Conservation (phyloP, 1,139 yeast species). For the Taiozyma sp. region DNA sequence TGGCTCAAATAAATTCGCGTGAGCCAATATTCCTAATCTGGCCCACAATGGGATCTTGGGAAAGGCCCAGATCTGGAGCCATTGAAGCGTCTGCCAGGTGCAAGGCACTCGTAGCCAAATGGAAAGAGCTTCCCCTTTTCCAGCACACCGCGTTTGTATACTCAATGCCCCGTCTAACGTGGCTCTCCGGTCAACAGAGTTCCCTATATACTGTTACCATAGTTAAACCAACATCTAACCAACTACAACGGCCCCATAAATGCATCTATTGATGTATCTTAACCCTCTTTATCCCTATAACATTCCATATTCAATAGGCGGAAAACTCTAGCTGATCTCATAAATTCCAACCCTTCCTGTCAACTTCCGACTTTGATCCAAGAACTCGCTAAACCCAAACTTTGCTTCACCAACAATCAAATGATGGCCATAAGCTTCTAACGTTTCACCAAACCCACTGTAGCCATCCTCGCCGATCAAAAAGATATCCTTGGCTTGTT, state of each 20-base stretch:
- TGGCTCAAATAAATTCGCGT: neutral
- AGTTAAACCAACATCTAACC: neutral
- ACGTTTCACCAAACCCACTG: slow-evolving; percentile 36
- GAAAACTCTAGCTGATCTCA: neutral
- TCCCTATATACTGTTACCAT: neutral
- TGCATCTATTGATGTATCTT: too few species aligned
- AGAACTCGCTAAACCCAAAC: slow-evolving; percentile 29
- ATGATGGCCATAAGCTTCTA: slow-evolving; percentile 25
- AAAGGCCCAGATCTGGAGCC: neutral
- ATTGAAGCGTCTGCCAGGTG: too few species aligned
- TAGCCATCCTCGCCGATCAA: slow-evolving; percentile 27
- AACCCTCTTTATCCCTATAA: neutral
- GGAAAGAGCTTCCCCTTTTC: too few species aligned
- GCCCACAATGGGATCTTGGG: neutral
- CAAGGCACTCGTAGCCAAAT: too few species aligned
- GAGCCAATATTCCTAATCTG: neutral
- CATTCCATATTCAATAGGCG: too few species aligned
- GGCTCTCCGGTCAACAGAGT: too few species aligned
- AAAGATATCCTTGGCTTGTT: slow-evolving; percentile 12
- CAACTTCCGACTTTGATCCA: slow-evolving; percentile 14
- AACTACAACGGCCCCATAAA: too few species aligned
- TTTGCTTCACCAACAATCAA: slow-evolving; percentile 43
- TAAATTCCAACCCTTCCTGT: slow-evolving; percentile 24
- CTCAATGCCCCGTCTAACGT: neutral
- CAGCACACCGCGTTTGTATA: too few species aligned